Evolutionary conservation across 352 stramenopile genomes (phyloP), one percentile per base, ranked within the genome.

Genomic region (Globisporangium paroecandrum): DNA sequence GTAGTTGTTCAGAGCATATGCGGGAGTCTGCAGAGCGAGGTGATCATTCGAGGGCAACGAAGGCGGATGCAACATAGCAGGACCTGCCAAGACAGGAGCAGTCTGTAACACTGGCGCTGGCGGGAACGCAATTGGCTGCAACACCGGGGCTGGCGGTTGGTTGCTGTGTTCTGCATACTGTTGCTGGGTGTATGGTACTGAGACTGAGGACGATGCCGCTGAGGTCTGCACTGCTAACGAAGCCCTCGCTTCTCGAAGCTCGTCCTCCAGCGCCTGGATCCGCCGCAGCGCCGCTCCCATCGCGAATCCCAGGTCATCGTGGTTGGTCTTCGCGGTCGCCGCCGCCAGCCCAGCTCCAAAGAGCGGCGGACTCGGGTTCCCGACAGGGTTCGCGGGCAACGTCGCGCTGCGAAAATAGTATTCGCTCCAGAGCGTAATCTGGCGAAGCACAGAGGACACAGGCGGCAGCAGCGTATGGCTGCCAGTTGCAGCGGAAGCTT

Each of bases 361-460:
- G 46, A 73, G 69, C 43, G 85, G 83, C 47, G 82, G 72, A 7
- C 57, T 77, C 12, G 77, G 67, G 64, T 92, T 94, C 0, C 74
- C 74, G 8, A 54, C n/a, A 0, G 82, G 76, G 15, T 69, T 74
- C 10, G 74, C 69, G 2, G 78, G 73, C 10, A 90, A 74, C 4
- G 81, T 78, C 13, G 85, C 59, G 1, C 84, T 77, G 4, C 84
- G 83, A 69, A 86, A 90, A 75, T 93, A 95, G 67, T 89, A 92
- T 4, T 89, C 88, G 22, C 69, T 93, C 88, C 88, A 95, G 0
- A 95, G 69, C 46, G 82, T 87, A 12, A 93, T 86, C 51, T 93
- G 83, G 9, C 88, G 80, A 43, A 94, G 66, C 29, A 95, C 62
- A 1, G 77, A 73, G 0, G 83, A 76, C 1, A 75, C 58, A 1